Base-by-base conservation (phyloP, 2,329 filamentous ascomycete genomes). In the Penicillium sp. region DNA sequence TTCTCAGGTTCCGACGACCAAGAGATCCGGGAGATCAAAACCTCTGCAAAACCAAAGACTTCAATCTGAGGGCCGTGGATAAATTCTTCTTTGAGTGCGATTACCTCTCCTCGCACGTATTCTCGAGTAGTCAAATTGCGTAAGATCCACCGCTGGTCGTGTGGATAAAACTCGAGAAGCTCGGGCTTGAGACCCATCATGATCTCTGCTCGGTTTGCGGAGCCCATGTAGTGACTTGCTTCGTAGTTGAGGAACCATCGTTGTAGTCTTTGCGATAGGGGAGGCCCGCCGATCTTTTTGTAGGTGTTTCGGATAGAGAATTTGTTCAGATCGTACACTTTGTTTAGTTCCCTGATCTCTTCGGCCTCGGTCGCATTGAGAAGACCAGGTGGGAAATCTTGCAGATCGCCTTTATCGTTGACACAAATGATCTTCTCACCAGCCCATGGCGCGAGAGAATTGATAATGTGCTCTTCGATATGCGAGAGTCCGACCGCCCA, bases 61-160 rank as follows among this genome's bases (percentile, higher is more conserved):
- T 62, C 38, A 28, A 76, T 75, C 37, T 69, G 56, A 13, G 75
- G 73, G 9, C 74, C 73, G 22, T 65, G 59, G 35, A 76, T 69
- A 49, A 66, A 70, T 54, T 70, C 64, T 30, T 66, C 56, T 24
- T 70, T 65, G 4, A 75, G 53, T 7, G 70, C 73, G 45, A 75
- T 68, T 2, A 65, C 68, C 54, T 72, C 68, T 9, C 71, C 56
- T 49, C 70, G 69, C 40, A 77, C 71, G 26, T 72, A 75, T 47
- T 76, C 67, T 37, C 71, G 71, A 5, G 67, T 75, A 1, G 73
- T 75, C 49, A 76, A 28, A 60, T 77, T 76, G 38, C 75, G 69
- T 28, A 77, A 65, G 55, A 76, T 64, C 73, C 72, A 77, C 5
- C 50, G 63, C 56, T 74, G 65, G 50, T 72, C 65, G n/a, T 42